Evolutionary conservation across 106 monocot genomes (phyloP), one percentile per base, ranked within the genome.

Genomic region (Dendrobium huoshanense): DNA sequence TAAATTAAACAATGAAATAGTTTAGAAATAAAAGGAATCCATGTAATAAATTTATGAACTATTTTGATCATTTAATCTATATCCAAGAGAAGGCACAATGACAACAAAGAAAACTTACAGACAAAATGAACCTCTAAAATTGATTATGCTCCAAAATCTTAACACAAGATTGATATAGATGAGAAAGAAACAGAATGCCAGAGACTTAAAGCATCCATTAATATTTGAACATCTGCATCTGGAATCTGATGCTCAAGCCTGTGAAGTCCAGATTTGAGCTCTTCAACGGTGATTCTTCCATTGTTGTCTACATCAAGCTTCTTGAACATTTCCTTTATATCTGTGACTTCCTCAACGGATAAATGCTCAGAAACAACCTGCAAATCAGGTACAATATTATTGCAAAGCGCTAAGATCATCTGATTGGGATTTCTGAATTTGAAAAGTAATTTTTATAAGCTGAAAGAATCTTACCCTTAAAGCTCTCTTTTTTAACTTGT

Each of bases 401-500:
- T 33, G 33, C 33, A n/a, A 24, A 20, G 65, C 25, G 19, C n/a
- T n/a, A 65, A 65, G n/a, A n/a, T 65, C 22, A 7, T 56, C 33
- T 33, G 2, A 33, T 2, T 33, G n/a, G 29, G 7, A 11, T 29
- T 67, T 67, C 29, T 67, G 67, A 67, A 67, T 67, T 44, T 31
- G 29, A 6, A 27, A 67, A 41, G 40, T 40, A 73, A 5, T 3
- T 15, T 33, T 41, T 40, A 4, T 5, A 24, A 40, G 41, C 8
- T 16, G 18, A 67, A 67, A 24, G 27, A n/a, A 72, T 22, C 20
- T 83, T 83, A 86, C 88, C 83, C 83, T 83, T 24, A 88, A 81
- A 61, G 88, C 88, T 83, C 73, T 83, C 86, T 88, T 88, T 79
- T 88, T 88, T 72, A 88, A 83, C 78, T 88, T 88, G 79, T 88